phyloP scores from a whole-genome alignment of 345 rosid genomes.

The Citrus reticulata region DNA sequence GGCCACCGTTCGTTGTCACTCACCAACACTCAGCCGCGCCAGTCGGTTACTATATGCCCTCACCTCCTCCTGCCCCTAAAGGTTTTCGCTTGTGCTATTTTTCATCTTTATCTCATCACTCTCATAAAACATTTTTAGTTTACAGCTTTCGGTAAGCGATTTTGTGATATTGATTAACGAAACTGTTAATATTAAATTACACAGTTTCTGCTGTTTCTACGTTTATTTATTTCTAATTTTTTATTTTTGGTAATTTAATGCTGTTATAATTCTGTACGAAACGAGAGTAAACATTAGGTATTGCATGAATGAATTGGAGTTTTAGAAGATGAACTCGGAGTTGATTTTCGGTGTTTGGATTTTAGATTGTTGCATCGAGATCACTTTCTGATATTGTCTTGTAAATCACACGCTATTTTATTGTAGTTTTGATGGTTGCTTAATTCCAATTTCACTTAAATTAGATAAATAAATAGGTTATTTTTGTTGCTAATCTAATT shows the following conservation, averaged over 20 bases:
- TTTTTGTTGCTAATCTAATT: not conserved
- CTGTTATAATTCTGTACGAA: not conserved
- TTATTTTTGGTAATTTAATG: not conserved
- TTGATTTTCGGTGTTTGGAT: not conserved
- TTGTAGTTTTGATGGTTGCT: not conserved
- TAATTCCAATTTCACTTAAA: not conserved
- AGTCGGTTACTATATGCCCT: too few relatives aligned
- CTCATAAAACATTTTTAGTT: not conserved
- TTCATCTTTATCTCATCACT: not conserved
- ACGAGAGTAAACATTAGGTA: not conserved
- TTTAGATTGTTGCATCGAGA: not conserved
- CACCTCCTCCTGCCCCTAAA: too few relatives aligned
- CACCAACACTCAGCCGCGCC: too few relatives aligned
- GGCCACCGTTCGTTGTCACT: too few relatives aligned
- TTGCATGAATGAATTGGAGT: not conserved
- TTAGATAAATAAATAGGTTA: too few relatives aligned
- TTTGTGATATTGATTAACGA: not conserved
- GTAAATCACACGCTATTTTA: not conserved
- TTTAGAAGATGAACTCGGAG: not conserved
- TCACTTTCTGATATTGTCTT: not conserved
- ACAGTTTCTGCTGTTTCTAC: not conserved
- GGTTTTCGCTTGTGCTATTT: too few relatives aligned
- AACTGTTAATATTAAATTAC: too few relatives aligned
- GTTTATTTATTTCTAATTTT: not conserved
- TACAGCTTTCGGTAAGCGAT: not conserved